Evolutionary conservation across 1,139 yeast species (phyloP), one percentile per base, ranked within the genome.

Genomic region (Geotrichum klebahnii): DNA sequence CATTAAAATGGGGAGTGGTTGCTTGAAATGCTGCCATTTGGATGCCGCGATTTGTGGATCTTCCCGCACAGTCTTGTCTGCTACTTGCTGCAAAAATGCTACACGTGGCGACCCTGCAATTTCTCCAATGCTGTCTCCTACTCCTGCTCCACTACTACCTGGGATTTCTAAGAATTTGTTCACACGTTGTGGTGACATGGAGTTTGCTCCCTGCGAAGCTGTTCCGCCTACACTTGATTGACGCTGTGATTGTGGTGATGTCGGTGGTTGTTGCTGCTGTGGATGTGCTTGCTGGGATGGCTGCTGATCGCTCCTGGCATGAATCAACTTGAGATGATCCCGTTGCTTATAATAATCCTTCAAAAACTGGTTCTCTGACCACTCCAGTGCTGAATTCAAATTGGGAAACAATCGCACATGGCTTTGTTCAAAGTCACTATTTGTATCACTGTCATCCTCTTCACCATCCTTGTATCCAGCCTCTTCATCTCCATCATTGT

Each of bases 351-450:
- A 77, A 68, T 86, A 89, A 44, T 87, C 82, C 44, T 79, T 74
- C 60, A 92, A 74, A 61, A 89, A 88, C 58, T 84, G 82, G 67
- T 92, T 90, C 64, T 92, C 99, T 72, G 97, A 88, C 96, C 96
- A 90, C 67, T 92, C 97, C 48, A 92, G 74, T 0, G 96, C 96
- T 55, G 86, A 78, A 63, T 94, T 92, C 56, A 92, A 74, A 52
- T 87, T 84, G 53, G 78, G 77, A 63, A 85, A 86, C 37, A 86
- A 72, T 58, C 81, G 81, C 36, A 84, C 78, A 33, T 69, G 63
- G n/a, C 43, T 33, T 9, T 35, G 69, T 10, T 40, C 44, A 31
- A 29, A 40, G 20, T 40, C 35, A 52, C 40, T 41, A 20, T n/a
- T n/a, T n/a, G n/a, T n/a, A n/a, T n/a, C n/a, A n/a, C n/a, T n/a